Evolutionary conservation across 768 basidiomycete species (phyloP).

Genomic region (Symmetrospora coprosmae): DNA sequence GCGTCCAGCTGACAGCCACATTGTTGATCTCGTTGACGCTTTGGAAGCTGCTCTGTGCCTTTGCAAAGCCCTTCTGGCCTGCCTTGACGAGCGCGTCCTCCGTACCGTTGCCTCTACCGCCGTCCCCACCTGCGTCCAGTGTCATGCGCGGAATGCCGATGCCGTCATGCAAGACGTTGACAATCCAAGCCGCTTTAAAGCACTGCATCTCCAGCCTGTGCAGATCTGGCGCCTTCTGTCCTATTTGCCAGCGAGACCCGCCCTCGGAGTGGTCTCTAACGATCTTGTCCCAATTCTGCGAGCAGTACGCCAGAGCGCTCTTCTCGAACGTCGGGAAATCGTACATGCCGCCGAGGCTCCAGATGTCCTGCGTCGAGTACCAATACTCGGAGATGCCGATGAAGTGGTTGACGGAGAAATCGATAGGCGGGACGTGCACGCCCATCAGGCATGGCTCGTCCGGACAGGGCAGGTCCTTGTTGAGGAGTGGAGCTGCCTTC

Average conservation of each 20-base stretch:
- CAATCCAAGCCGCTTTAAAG: slow-evolving; percentile 98
- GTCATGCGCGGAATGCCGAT: slow-evolving; percentile 79
- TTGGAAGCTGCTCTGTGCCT: slow-evolving; percentile 60
- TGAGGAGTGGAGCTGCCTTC: slow-evolving; percentile 60
- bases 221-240: slow-evolving; percentile 57
- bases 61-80: slow-evolving; percentile 58
- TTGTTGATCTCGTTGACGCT: slow-evolving; percentile 79
- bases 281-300: slow-evolving; percentile 62
- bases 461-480: slow-evolving; percentile 67
- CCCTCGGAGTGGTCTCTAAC: slow-evolving; percentile 48
- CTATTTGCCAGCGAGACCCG: slow-evolving; percentile 47
- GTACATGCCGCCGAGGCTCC: slow-evolving; percentile 75
- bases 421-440: slow-evolving; percentile 79
- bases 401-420: slow-evolving; percentile 82
- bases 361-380: slow-evolving; percentile 96
- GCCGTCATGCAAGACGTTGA: slow-evolving; percentile 89
- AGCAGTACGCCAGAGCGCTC: slow-evolving; percentile 74
- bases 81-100: slow-evolving; percentile 64
- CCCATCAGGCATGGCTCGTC: slow-evolving; percentile 84
- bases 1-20: slow-evolving; percentile 91
- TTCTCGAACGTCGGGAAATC: slow-evolving; percentile 93
- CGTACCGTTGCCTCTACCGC: slow-evolving; percentile 38
- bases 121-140: slow-evolving; percentile 61
- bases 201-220: slow-evolving; percentile 90
- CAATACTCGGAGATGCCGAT: slow-evolving; percentile 98